Percentiles rank a stretch among this genome's conserved stretches.
phyloP scores from a whole-genome alignment of 306 rosid genomes.

The Rubus parviflorus region DNA sequence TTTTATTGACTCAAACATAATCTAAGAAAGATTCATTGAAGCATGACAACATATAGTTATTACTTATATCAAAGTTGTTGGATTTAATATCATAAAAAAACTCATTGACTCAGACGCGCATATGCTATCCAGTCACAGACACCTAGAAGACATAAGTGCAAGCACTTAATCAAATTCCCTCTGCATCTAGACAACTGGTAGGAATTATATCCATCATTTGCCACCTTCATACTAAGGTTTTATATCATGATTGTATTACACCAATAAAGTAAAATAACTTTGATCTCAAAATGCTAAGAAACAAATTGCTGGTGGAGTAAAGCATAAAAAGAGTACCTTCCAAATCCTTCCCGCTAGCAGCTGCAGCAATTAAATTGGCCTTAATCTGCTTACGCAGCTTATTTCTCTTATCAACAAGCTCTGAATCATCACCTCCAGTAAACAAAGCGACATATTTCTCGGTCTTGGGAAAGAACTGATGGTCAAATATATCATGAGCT shows the following conservation, averaged over 20 bases:
- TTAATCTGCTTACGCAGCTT: slow-evolving; percentile 83
- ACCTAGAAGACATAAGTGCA: not conserved
- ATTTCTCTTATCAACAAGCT: slow-evolving; percentile 64
- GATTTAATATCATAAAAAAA: not conserved
- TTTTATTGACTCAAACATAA: not conserved
- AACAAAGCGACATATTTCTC: slow-evolving; percentile 88
- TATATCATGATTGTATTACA: not conserved
- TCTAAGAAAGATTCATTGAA: not conserved
- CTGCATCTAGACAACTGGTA: not conserved
- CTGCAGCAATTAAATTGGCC: slow-evolving; percentile 75
- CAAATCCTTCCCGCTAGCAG: slow-evolving; percentile 90
- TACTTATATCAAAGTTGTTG: not conserved
- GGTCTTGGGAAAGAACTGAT: slow-evolving; percentile 96
- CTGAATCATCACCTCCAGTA: slow-evolving; percentile 66
- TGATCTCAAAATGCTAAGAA: not conserved
- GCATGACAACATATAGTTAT: not conserved
- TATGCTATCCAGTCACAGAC: not conserved
- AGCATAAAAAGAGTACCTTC: slow-evolving; percentile 56
- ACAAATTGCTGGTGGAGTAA: not conserved
- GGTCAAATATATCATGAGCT: slow-evolving; percentile 19
- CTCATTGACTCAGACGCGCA: not conserved
- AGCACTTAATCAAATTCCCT: not conserved
- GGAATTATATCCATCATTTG: not conserved
- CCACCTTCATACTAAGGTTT: not conserved
- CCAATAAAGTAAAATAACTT: not conserved